phyloP scores from a whole-genome alignment of 1,284 basidiomycete species.

The Cutaneotrichosporon mucoides region DNA sequence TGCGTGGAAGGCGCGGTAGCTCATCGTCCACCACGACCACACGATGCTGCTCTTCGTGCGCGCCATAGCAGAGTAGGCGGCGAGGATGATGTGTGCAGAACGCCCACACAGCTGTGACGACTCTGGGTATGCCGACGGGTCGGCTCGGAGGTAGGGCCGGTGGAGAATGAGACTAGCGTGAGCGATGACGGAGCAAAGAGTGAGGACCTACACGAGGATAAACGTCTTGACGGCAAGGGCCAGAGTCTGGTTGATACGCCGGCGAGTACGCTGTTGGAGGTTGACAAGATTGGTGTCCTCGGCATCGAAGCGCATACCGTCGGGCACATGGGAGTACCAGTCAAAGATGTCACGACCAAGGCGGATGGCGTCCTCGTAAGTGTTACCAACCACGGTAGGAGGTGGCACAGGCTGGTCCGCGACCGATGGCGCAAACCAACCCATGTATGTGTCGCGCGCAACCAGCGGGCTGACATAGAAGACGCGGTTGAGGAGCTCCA shows the following conservation, averaged over 20 bases:
- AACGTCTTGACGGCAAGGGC: slow-evolving; percentile 46
- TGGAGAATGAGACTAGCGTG: slow-evolving; percentile 42
- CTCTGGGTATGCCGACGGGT: slow-evolving; percentile 44
- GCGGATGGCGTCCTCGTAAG: slow-evolving; percentile 45
- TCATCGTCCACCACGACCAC: slow-evolving; percentile 50
- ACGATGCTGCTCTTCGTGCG: slow-evolving; percentile 38
- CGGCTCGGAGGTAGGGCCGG: slow-evolving; percentile 47
- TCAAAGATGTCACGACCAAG: slow-evolving; percentile 43
- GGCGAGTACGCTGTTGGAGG: slow-evolving; percentile 19
- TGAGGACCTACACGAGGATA: slow-evolving; percentile 38
- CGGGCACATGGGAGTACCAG: slow-evolving; percentile 44
- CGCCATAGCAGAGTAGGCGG: slow-evolving; percentile 39
- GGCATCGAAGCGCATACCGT: slow-evolving; percentile 41
- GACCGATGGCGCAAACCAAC: slow-evolving; percentile 39
- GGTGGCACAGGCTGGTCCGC: slow-evolving; percentile 9
- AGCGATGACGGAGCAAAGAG: neutral
- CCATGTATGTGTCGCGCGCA: slow-evolving; percentile 35
- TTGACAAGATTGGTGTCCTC: slow-evolving; percentile 33
- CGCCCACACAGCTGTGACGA: slow-evolving; percentile 41
- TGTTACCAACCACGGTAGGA: slow-evolving; percentile 22
- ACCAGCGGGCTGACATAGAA: slow-evolving; percentile 39
- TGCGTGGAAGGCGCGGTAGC: slow-evolving; percentile 47
- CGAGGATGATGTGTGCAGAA: slow-evolving; percentile 41
- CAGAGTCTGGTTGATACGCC: slow-evolving; percentile 42
- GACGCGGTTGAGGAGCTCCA: slow-evolving; percentile 44